Evolutionary conservation across 2,329 filamentous ascomycete genomes (phyloP).

Genomic region (Sclerotinia borealis): DNA sequence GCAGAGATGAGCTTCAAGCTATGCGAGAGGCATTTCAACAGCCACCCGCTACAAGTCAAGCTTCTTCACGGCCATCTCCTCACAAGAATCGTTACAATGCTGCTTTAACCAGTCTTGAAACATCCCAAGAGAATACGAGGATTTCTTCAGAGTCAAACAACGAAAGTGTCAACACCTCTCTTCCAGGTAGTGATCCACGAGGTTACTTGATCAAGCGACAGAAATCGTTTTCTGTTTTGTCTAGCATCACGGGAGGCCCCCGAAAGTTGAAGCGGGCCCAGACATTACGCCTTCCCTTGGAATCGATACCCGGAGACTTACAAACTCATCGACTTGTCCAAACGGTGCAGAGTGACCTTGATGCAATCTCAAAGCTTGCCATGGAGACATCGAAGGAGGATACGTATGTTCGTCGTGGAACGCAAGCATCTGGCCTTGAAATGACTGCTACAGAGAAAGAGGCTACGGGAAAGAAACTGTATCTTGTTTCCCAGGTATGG

Average conservation of each 20-base stretch:
- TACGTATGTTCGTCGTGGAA: conserved; percentile 20
- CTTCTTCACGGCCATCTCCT: conserved; percentile 20
- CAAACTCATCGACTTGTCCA: conserved; percentile 22
- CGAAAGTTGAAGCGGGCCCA: conserved; percentile 24
- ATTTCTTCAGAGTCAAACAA: background rate
- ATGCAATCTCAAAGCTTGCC: conserved; percentile 11
- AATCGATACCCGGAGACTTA: conserved; percentile 23
- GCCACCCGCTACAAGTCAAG: background rate
- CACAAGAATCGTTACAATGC: conserved; percentile 30
- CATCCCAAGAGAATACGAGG: background rate
- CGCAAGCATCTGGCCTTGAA: conserved; percentile 16
- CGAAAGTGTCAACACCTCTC: conserved; percentile 17
- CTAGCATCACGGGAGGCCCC: conserved; percentile 12
- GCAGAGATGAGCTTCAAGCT: conserved; percentile 24
- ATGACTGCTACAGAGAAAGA: conserved; percentile 13
- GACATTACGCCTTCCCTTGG: conserved; percentile 27
- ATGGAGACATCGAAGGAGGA: conserved; percentile 16
- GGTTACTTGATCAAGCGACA: conserved; percentile 31
- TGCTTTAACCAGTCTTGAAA: conserved; percentile 23
- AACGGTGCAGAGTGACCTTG: conserved; percentile 12
- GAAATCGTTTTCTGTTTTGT: conserved; percentile 17
- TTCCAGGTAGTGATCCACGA: conserved; percentile 30
- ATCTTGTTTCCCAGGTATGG: conserved; percentile 23
- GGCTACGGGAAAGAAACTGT: conserved; percentile 13
- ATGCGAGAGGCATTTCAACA: conserved; percentile 10